Percentiles rank a stretch among this genome's conserved stretches.
Conservation (phyloP, 768 basidiomycete genomes). For the Chalciporus chontae region DNA sequence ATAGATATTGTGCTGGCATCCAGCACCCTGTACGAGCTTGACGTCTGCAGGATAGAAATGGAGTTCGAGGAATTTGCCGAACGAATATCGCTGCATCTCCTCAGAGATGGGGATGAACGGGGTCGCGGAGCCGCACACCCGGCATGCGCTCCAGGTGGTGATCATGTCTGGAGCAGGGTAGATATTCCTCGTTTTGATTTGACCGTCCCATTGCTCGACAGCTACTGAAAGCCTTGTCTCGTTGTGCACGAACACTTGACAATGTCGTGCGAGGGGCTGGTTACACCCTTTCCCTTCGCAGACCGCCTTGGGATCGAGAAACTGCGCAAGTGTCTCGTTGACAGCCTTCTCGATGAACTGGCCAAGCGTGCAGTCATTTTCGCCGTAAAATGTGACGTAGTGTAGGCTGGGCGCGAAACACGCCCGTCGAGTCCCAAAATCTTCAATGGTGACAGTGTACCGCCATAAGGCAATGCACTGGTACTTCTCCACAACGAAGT, state of each 20-base stretch:
- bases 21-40: conserved; percentile 79
- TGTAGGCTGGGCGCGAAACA: conserved; percentile 74
- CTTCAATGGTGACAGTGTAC: conserved; percentile 72
- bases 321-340: conserved; percentile 61
- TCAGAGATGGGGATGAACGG: conserved; percentile 87
- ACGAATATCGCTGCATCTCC: conserved; percentile 91
- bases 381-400: conserved; percentile 86
- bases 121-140: conserved; percentile 71
- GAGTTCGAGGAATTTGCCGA: conserved; percentile 93
- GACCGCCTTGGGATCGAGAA: conserved; percentile 68
- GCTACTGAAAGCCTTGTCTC: conserved; percentile 78
- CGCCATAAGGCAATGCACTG: conserved; percentile 83
- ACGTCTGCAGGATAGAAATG: conserved; percentile 93
- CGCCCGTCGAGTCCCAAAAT: conserved; percentile 62
- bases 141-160: conserved; percentile 90
- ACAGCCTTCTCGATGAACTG: conserved; percentile 87
- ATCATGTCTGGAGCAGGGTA: conserved; percentile 70
- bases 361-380: conserved; percentile 89
- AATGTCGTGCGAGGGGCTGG: conserved; percentile 77
- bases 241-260: conserved; percentile 89
- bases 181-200: conserved; percentile 56
- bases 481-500: conserved; percentile 89
- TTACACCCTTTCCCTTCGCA: conserved; percentile 86
- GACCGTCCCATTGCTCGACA: conserved; percentile 85
- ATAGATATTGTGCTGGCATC: conserved; percentile 93